These are phyloP conservation scores for Xylariaceae sp. DNA, from an alignment of 2,329 filamentous ascomycete genomes.

Conservation along the genomic window DNA sequence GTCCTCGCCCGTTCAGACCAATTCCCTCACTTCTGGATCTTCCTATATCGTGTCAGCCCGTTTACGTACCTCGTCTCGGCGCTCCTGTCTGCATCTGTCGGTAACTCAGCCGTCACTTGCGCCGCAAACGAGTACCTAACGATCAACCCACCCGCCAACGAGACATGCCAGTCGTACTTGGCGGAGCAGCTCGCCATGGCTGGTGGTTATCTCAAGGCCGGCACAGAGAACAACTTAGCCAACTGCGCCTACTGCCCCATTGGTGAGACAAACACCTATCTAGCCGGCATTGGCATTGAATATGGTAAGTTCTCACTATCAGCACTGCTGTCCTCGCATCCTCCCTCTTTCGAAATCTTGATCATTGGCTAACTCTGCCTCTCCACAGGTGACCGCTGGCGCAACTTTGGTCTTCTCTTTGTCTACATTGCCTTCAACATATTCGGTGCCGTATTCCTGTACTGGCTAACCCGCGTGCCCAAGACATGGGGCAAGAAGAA, in stretches of 20 bases:
- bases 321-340: no score
- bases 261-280: constrained; percentile 36
- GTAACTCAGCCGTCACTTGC: constrained; percentile 57
- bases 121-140: constrained; percentile 59
- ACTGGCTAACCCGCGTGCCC: constrained; percentile 47
- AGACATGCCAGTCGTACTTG: constrained; percentile 57
- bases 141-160: constrained; percentile 53
- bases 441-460: constrained; percentile 48
- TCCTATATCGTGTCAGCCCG: constrained; percentile 70
- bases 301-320: constrained; percentile 36
- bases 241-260: constrained; percentile 44
- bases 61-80: constrained; percentile 70
- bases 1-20: constrained; percentile 60
- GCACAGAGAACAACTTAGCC: constrained; percentile 40
- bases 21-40: constrained; percentile 73
- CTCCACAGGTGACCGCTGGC: constrained; percentile 44
- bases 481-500: constrained; percentile 36
- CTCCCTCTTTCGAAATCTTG: not conserved
- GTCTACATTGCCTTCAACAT: constrained; percentile 54
- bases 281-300: constrained; percentile 38
- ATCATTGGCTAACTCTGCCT: constrained; percentile 10
- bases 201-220: constrained; percentile 36
- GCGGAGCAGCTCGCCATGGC: constrained; percentile 43
- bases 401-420: constrained; percentile 54
- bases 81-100: constrained; percentile 60